Conservation (phyloP, 495 filamentous ascomycete genomes). For the Daldinia concentrica region DNA sequence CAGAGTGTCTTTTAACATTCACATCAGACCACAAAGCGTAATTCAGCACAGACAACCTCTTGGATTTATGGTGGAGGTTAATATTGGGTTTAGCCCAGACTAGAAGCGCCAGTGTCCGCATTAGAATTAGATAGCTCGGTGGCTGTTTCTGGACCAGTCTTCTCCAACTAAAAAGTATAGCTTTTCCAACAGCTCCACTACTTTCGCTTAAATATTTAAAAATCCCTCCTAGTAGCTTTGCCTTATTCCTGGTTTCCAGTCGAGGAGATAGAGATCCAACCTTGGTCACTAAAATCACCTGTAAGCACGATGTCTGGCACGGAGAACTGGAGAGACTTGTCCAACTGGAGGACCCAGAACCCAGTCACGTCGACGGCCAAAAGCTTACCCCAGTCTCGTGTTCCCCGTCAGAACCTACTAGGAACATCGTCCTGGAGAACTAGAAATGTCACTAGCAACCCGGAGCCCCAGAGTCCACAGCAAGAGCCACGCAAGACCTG, state of each 20-base stretch:
- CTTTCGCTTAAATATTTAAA: background rate
- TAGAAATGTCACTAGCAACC: background rate
- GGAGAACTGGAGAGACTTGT: slow-evolving; percentile 19
- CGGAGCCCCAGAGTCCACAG: background rate
- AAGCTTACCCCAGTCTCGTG: background rate
- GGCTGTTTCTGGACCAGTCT: background rate
- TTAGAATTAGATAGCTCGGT: too few species aligned
- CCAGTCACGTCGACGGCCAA: slow-evolving; percentile 1
- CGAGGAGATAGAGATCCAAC: too few species aligned
- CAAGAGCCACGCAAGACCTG: background rate
- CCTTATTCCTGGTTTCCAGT: too few species aligned
- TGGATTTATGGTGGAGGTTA: background rate
- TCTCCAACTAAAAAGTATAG: background rate
- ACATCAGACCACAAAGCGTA: background rate
- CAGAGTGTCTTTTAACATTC: background rate
- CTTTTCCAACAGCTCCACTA: background rate
- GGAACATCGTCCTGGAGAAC: slow-evolving; percentile 18
- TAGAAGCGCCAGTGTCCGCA: background rate
- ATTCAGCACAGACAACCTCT: background rate
- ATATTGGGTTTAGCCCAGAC: background rate
- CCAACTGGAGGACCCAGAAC: slow-evolving; percentile 24
- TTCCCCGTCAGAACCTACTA: background rate
- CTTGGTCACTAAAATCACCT: too few species aligned
- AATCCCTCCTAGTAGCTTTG: background rate
- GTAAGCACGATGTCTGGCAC: slow-evolving; percentile 4